Percentiles rank a stretch among this genome's conserved stretches.
phyloP scores from a whole-genome alignment of 129 eudicot genomes.

The Chrysanthemum lavandulifolium region DNA sequence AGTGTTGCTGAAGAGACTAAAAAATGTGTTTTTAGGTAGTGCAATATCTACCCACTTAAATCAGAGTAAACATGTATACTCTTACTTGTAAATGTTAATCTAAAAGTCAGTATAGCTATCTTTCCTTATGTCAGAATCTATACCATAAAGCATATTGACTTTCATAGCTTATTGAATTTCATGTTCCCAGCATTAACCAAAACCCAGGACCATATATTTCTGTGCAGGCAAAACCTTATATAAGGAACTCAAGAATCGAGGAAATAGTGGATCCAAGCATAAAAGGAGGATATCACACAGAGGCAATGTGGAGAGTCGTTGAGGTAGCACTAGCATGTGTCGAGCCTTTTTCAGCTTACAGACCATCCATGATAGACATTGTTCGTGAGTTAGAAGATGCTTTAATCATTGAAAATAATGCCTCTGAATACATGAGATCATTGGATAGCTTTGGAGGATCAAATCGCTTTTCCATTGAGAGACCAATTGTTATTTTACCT shows the following conservation, averaged over 20 bases:
- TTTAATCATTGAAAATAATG: conserved; percentile 79
- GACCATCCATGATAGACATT: conserved; percentile 82
- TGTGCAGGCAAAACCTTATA: conserved; percentile 68
- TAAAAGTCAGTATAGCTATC: not conserved
- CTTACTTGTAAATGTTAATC: too few relatives aligned
- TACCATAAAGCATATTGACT: too few relatives aligned
- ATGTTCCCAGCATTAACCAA: too few relatives aligned
- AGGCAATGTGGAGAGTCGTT: conserved; percentile 92
- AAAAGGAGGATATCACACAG: conserved; percentile 82
- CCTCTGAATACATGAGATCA: conserved; percentile 89
- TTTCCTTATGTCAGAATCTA: not conserved
- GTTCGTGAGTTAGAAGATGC: conserved; percentile 90
- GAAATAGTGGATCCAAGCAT: conserved; percentile 82
- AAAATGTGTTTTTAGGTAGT: too few relatives aligned
- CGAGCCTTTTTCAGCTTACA: conserved; percentile 70
- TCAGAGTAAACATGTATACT: too few relatives aligned
- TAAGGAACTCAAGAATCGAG: conserved; percentile 73
- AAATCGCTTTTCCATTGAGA: conserved; percentile 69
- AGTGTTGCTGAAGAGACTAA: too few relatives aligned
- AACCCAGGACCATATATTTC: not conserved
- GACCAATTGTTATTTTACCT: conserved; percentile 58
- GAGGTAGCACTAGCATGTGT: conserved; percentile 85
- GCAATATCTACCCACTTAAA: too few relatives aligned
- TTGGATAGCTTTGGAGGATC: conserved; percentile 85
- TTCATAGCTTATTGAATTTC: too few relatives aligned